phyloP scores from a whole-genome alignment of 2,329 filamentous ascomycete genomes.

The Cladosporium sp. region DNA sequence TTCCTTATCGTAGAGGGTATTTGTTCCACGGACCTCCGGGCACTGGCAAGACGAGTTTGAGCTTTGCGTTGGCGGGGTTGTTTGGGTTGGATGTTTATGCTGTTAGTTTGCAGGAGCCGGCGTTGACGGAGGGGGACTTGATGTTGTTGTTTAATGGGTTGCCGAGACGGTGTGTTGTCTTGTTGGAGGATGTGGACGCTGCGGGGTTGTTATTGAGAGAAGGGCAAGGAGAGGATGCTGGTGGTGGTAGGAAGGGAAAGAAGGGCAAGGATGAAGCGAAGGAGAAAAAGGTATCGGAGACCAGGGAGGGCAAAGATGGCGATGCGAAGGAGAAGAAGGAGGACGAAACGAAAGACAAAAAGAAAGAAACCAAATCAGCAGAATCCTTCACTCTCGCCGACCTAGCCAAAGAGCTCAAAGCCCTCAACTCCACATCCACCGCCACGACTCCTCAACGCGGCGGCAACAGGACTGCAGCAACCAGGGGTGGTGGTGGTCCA shows the following conservation, averaged over 20 bases:
- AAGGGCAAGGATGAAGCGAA: constrained; percentile 29
- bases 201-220: constrained; percentile 39
- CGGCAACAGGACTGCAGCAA: not conserved
- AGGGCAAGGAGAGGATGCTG: constrained; percentile 17
- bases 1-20: constrained; percentile 81
- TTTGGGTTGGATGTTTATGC: constrained; percentile 46
- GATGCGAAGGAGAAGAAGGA: constrained; percentile 12
- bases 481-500: not conserved
- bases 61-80: constrained; percentile 42
- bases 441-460: not conserved
- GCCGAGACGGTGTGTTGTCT: constrained; percentile 42
- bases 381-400: constrained; percentile 28
- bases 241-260: constrained; percentile 13
- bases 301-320: constrained; percentile 14
- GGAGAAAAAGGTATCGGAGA: constrained; percentile 31
- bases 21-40: constrained; percentile 67
- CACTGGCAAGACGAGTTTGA: constrained; percentile 35
- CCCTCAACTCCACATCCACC: not conserved
- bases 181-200: constrained; percentile 47
- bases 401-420: constrained; percentile 13
- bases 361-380: constrained; percentile 11
- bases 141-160: constrained; percentile 41
- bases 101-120: constrained; percentile 58
- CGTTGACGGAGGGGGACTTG: constrained; percentile 65
- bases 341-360: constrained; percentile 9